Percentiles rank a stretch among this genome's conserved stretches.
Conservation (phyloP, 1,139 yeast genomes). For the Zygosaccharomyces sapae region DNA sequence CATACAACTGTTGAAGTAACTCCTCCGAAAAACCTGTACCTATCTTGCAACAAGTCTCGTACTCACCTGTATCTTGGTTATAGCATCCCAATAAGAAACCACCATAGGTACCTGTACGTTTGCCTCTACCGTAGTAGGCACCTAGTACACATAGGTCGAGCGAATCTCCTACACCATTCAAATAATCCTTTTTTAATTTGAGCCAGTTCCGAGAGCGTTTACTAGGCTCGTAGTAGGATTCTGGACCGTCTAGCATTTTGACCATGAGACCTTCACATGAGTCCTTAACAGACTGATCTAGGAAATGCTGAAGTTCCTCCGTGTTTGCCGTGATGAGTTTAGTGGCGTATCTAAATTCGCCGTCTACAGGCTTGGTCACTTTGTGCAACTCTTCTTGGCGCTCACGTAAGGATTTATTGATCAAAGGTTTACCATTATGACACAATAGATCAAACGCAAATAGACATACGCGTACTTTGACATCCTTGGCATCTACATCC, state of each 20-base stretch:
- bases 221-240: conserved; percentile 87
- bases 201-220: conserved; percentile 95
- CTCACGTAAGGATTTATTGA: conserved; percentile 63
- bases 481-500: conserved; percentile 81
- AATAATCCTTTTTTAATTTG: conserved; percentile 87
- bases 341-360: conserved; percentile 81
- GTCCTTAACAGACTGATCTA: conserved; percentile 85
- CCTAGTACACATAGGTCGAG: conserved; percentile 91
- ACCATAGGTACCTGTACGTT: conserved; percentile 91
- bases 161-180: conserved; percentile 94
- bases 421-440: conserved; percentile 64
- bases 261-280: conserved; percentile 97
- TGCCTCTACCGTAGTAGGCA: conserved; percentile 90
- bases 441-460: conserved; percentile 87
- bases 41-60: conserved; percentile 91
- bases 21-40: conserved; percentile 98
- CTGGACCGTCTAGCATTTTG: conserved; percentile 75
- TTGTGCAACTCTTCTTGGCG: conserved; percentile 60
- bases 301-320: conserved; percentile 76
- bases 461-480: conserved; percentile 84
- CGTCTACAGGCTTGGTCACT: conserved; percentile 59
- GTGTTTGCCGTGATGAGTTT: conserved; percentile 65
- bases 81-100: conserved; percentile 89
- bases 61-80: conserved; percentile 85
- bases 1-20: conserved; percentile 56